Evolutionary conservation across 768 basidiomycete species (phyloP).

Genomic region (Pholiota molesta): DNA sequence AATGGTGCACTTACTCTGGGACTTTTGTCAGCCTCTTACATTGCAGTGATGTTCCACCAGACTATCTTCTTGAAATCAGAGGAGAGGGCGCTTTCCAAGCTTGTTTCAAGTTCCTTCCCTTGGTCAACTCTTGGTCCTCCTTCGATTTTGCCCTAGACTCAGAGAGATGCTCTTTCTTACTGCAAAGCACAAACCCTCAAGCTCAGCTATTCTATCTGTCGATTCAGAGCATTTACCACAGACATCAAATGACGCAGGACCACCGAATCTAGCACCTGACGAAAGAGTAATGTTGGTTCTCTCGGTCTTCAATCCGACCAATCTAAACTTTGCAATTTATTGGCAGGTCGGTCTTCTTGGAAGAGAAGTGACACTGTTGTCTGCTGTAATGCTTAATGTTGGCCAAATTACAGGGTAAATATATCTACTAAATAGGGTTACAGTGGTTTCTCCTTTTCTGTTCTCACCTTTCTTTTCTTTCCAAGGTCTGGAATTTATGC

Average conservation of each 20-base stretch:
- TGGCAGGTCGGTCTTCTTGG: constrained; percentile 33
- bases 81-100: background rate
- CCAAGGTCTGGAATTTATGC: constrained; percentile 39
- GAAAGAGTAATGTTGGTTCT: constrained; percentile 24
- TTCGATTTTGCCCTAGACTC: background rate
- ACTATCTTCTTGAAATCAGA: background rate
- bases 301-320: background rate
- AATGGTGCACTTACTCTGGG: background rate
- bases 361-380: constrained; percentile 34
- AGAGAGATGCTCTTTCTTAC: background rate
- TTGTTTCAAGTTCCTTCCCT: background rate
- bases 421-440: background rate
- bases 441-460: background rate
- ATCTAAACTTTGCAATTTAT: background rate
- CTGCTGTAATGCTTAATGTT: constrained; percentile 39
- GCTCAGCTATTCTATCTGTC: background rate
- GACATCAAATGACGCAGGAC: background rate
- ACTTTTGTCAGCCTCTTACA: background rate
- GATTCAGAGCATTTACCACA: background rate
- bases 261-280: constrained; percentile 22
- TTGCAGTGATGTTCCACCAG: background rate
- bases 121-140: background rate
- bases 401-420: constrained; percentile 37
- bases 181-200: background rate
- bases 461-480: background rate